Percentiles rank a stretch among this genome's conserved stretches.
Conservation (phyloP, 441 rosid species). For the Corymbia calophylla region DNA sequence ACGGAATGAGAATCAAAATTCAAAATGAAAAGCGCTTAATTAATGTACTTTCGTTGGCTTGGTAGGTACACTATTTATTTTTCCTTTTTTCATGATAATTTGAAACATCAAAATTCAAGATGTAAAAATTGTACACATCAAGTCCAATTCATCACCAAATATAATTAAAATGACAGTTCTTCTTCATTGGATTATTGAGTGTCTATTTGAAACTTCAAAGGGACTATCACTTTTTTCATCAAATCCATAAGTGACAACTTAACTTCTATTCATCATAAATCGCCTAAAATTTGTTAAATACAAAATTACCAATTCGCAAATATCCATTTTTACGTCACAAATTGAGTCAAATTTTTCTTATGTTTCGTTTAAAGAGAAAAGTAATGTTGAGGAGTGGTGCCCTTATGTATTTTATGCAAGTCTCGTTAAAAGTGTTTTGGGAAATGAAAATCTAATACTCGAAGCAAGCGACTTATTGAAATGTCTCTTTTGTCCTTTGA, state of each 20-base stretch:
- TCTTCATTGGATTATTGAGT: neutral
- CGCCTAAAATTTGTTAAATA: neutral
- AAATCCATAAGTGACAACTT: rapidly evolving
- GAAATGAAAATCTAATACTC: neutral
- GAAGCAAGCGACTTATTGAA: neutral
- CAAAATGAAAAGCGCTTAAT: neutral
- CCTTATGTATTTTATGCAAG: neutral
- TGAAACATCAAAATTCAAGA: neutral
- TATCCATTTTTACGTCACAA: neutral
- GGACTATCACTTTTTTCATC: rapidly evolving
- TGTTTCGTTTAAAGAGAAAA: neutral
- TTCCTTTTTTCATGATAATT: neutral
- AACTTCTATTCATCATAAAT: neutral
- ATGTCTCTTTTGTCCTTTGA: neutral
- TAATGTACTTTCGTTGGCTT: neutral
- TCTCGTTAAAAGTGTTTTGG: neutral
- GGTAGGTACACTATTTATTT: neutral
- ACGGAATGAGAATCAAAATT: neutral
- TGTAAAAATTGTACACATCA: neutral
- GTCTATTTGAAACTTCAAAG: neutral
- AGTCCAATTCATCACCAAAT: neutral
- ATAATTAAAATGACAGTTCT: neutral
- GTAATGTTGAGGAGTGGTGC: neutral
- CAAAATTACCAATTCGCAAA: neutral
- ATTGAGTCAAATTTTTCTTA: neutral